Conservation (phyloP, 2,329 filamentous ascomycete genomes). For the Fusarium avenaceum region DNA sequence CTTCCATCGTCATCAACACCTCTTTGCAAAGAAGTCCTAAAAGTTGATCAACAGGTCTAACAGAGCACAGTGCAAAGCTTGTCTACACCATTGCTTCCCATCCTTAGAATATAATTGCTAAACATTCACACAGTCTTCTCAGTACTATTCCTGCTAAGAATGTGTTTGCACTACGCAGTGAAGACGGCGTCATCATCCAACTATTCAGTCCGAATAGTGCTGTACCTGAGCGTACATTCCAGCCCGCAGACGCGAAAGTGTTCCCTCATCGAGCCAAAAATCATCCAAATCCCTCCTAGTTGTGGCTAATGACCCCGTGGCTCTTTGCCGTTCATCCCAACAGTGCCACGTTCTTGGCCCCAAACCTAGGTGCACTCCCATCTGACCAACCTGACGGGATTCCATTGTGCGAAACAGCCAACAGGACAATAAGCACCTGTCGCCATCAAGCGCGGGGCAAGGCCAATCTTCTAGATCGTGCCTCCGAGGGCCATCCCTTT, state of each 20-base stretch:
- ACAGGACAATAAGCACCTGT: slow-evolving; percentile 27
- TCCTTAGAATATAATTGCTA: neutral
- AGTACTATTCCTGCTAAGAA: slow-evolving; percentile 7
- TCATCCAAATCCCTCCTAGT: neutral
- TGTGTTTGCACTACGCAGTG: neutral
- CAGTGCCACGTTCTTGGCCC: slow-evolving; percentile 39
- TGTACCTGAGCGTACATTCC: slow-evolving; percentile 29
- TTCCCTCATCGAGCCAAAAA: neutral
- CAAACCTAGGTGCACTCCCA: slow-evolving; percentile 30
- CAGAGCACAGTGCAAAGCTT: slow-evolving; percentile 30
- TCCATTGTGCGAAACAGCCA: slow-evolving; percentile 24
- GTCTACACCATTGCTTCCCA: neutral
- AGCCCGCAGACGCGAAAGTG: slow-evolving; percentile 10
- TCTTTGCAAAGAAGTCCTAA: neutral
- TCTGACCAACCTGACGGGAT: slow-evolving; percentile 29
- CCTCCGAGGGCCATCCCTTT: slow-evolving; percentile 12
- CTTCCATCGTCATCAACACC: slow-evolving; percentile 6
- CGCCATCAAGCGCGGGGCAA: slow-evolving; percentile 33
- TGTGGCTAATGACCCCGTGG: slow-evolving; percentile 30
- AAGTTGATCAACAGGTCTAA: neutral
- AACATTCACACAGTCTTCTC: slow-evolving; percentile 21
- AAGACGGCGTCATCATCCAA: slow-evolving; percentile 1
- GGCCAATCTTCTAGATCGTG: slow-evolving; percentile 33
- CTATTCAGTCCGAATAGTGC: slow-evolving; percentile 6
- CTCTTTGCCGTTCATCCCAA: slow-evolving; percentile 24